Conservation (phyloP, 495 filamentous ascomycete genomes). For the Amphirosellinia nigrospora region DNA sequence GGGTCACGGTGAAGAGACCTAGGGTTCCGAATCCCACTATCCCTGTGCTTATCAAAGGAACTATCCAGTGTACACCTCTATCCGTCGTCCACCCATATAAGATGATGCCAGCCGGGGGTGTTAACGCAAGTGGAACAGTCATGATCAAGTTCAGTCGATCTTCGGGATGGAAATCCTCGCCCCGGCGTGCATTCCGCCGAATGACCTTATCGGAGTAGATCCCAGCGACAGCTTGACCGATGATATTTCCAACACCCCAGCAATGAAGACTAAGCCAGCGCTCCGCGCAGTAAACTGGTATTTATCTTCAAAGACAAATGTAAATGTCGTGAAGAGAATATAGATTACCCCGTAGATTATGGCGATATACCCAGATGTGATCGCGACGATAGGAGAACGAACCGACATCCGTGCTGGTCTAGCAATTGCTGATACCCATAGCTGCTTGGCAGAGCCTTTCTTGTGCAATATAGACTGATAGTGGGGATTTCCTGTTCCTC, state of each 20-base stretch:
- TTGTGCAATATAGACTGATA: too few relatives aligned
- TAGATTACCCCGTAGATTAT: neutral
- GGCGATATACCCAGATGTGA: neutral
- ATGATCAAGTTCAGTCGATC: neutral
- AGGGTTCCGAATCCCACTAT: neutral
- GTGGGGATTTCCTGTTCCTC: neutral
- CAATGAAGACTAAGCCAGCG: neutral
- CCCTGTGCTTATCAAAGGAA: neutral
- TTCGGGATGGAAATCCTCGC: neutral
- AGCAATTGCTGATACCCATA: too few relatives aligned
- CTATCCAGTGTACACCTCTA: neutral
- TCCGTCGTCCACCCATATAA: neutral
- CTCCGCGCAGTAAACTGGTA: neutral
- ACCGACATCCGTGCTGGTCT: neutral
- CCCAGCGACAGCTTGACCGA: too few relatives aligned
- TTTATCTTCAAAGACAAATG: neutral
- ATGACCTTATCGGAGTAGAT: too few relatives aligned
- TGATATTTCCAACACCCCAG: neutral
- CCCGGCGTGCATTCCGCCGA: too few relatives aligned
- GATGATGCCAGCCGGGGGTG: neutral
- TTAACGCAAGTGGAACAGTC: neutral
- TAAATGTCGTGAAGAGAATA: neutral
- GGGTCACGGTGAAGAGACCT: too few relatives aligned
- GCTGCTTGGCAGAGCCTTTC: too few relatives aligned
- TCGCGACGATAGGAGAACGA: neutral